A percentile compares a stretch with the other conserved stretches of the same genome.
Conservation (phyloP, 495 filamentous ascomycete species). For the Penicillium waksmanii region DNA sequence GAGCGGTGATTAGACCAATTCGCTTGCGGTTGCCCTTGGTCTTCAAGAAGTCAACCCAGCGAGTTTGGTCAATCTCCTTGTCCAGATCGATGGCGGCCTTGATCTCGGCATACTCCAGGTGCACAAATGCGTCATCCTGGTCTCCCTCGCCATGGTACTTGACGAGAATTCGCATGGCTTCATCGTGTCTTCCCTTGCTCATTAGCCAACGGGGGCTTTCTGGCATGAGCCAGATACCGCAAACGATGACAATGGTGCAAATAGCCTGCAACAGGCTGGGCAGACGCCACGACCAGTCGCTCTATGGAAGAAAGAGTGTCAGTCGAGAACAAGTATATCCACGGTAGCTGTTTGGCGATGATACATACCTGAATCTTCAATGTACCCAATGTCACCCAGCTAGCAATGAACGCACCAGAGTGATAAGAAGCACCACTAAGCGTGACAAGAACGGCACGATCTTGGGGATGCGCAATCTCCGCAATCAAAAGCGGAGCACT, state of each 20-base stretch:
- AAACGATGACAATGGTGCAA: conserved; percentile 19
- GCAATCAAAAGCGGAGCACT: conserved; percentile 25
- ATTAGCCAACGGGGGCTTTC: conserved; percentile 19
- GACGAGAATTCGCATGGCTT: conserved; percentile 42
- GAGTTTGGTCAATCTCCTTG: conserved; percentile 36
- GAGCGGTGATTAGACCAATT: conserved; percentile 56
- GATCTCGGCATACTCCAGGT: conserved; percentile 41
- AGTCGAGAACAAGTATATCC: conserved; percentile 3
- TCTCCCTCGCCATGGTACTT: conserved; percentile 40
- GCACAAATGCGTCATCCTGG: conserved; percentile 29
- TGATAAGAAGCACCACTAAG: conserved; percentile 20
- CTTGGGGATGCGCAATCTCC: conserved; percentile 23
- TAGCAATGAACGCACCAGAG: conserved; percentile 25
- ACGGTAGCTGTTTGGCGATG: not conserved
- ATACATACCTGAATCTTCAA: conserved; percentile 23
- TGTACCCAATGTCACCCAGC: conserved; percentile 27
- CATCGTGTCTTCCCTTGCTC: conserved; percentile 43
- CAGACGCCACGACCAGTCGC: conserved; percentile 23
- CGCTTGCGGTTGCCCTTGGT: conserved; percentile 73
- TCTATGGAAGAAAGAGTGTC: conserved; percentile 9
- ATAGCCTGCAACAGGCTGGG: conserved; percentile 19
- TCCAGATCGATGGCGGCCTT: conserved; percentile 38
- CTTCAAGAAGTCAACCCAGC: conserved; percentile 60
- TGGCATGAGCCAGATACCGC: conserved; percentile 20
- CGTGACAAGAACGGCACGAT: conserved; percentile 23